These are phyloP conservation scores for Fusarium agapanthi DNA, from an alignment of 2,329 filamentous ascomycete species.

Conservation along the genomic window DNA sequence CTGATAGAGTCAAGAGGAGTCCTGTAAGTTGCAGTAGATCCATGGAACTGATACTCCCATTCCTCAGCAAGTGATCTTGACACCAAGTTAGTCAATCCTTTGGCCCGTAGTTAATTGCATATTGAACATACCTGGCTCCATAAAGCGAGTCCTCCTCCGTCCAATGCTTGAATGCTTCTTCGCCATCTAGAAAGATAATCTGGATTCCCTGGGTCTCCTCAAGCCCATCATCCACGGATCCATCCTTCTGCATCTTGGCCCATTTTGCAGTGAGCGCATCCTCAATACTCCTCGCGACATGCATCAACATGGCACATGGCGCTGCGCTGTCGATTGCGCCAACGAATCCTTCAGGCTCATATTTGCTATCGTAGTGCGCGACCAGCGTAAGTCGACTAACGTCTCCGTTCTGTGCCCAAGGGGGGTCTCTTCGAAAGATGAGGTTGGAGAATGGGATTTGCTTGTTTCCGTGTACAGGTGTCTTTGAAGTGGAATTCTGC, in stretches of 20 bases:
- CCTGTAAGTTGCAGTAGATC: conserved; percentile 76
- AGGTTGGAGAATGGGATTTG: conserved; percentile 87
- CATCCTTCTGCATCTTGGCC: conserved; percentile 72
- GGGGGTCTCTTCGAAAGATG: conserved; percentile 87
- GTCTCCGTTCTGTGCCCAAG: conserved; percentile 78
- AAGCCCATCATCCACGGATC: conserved; percentile 61
- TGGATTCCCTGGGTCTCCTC: conserved; percentile 86
- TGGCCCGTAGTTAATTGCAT: not conserved
- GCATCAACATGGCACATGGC: conserved; percentile 92
- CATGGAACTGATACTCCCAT: conserved; percentile 79
- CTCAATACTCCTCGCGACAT: conserved; percentile 83
- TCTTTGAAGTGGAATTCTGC: conserved; percentile 90
- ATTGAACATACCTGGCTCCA: conserved; percentile 73
- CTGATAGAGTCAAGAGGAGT: conserved; percentile 81
- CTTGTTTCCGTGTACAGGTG: conserved; percentile 75
- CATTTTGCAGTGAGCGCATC: conserved; percentile 83
- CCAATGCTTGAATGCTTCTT: conserved; percentile 90
- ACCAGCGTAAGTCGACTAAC: conserved; percentile 85
- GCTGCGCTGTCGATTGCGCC: conserved; percentile 94
- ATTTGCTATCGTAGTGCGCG: conserved; percentile 92
- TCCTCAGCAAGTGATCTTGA: conserved; percentile 74
- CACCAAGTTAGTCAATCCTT: not conserved
- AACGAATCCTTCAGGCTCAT: conserved; percentile 83
- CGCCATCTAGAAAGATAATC: conserved; percentile 89
- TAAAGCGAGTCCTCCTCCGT: conserved; percentile 85